Evolutionary conservation across 2,329 filamentous ascomycete genomes (phyloP).

Genomic region (Xylaria sp.): DNA sequence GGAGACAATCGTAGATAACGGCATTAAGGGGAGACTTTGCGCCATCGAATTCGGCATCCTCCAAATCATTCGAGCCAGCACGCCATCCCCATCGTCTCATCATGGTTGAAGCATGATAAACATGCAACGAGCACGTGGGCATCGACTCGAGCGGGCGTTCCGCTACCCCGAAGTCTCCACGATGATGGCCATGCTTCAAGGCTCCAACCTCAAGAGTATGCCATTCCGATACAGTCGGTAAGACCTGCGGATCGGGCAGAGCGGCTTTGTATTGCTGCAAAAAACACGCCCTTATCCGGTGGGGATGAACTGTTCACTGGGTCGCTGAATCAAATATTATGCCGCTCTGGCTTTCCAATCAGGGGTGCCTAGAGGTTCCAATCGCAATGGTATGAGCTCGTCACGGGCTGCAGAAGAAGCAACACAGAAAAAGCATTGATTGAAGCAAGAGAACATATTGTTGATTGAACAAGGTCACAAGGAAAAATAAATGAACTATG

Average conservation of each 20-base stretch:
- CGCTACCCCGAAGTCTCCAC: background rate
- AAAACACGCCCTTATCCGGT: background rate
- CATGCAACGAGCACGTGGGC: conserved; percentile 8
- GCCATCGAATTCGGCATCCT: background rate
- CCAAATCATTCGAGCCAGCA: background rate
- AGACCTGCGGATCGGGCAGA: background rate
- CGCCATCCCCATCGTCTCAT: background rate
- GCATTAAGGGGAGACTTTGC: conserved; percentile 2
- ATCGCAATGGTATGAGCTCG: background rate
- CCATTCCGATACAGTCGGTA: background rate
- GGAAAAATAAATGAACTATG: too few relatives aligned
- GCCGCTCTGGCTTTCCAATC: background rate
- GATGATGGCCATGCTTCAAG: background rate
- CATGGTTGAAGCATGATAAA: background rate
- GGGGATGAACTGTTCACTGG: background rate
- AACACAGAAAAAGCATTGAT: too few relatives aligned
- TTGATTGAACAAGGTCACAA: too few relatives aligned
- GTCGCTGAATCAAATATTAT: background rate
- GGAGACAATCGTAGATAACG: background rate
- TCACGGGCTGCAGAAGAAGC: background rate
- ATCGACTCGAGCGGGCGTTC: background rate
- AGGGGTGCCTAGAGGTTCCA: background rate
- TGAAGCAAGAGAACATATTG: too few relatives aligned
- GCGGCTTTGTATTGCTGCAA: background rate
- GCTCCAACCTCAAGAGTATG: conserved; percentile 1